Evolutionary conservation across 495 filamentous ascomycete genomes (phyloP), one percentile per base, ranked within the genome.

Genomic region (Monascus purpureus): DNA sequence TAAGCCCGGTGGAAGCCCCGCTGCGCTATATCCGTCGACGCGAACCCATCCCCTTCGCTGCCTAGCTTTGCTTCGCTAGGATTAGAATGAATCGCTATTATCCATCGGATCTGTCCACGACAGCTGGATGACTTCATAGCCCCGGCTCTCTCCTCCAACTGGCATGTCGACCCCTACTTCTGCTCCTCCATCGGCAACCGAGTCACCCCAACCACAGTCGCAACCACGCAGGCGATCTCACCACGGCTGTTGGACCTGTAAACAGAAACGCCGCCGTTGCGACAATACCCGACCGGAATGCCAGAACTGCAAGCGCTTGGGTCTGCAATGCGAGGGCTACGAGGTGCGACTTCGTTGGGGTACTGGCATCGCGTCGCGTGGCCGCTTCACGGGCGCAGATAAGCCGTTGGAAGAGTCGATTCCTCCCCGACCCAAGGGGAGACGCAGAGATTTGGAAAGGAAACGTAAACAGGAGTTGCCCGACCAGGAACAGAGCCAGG

Each of bases 191-290:
- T 4, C 20, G 20, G 9, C 20, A 22, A 22, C 20, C 4, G 20
- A n/a, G n/a, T 9, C 4, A 9, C 20, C 4, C 4, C 20, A 22
- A 22, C 20, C 20, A 9, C 20, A 22, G 20, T n/a, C n/a, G n/a
- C 20, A 22, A 22, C 20, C 20, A 5, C 20, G 9, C 4, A 22
- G 9, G 9, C 52, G 50, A n/a, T 49, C 49, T 9, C 36, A 46
- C 23, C 32, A 46, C n/a, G 50, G 52, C 0, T 58, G 55, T 20
- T 59, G 55, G 55, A 59, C 55, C 11, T 59, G 55, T 37, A 59
- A 59, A 33, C 33, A 32, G n/a, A 40, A 39, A n/a, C 45, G 47
- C 2, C 45, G 55, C 0, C 46, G 47, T 18, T 59, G 55, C 37
- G 55, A 59, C 33, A 40, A 42, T 14, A 13, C 36, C 8, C 51